phyloP scores from a whole-genome alignment of 2,329 filamentous ascomycete species.

The Bipolaris gigantea region DNA sequence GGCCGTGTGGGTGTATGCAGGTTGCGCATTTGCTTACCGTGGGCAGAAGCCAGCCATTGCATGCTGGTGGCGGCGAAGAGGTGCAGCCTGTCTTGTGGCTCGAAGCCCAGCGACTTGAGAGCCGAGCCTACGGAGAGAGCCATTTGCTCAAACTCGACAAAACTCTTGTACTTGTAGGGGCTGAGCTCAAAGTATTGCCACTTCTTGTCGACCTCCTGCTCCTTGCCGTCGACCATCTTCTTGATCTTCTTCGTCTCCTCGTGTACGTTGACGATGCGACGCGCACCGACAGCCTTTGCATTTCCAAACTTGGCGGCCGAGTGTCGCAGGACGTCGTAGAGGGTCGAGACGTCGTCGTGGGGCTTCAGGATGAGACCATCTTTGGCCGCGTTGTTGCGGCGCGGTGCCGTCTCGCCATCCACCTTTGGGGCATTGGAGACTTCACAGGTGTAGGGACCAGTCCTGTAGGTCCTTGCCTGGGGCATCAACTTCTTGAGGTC shows the following conservation, averaged over 20 bases:
- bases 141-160: conserved; percentile 74
- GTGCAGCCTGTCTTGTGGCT: conserved; percentile 69
- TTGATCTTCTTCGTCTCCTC: conserved; percentile 85
- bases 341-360: conserved; percentile 70
- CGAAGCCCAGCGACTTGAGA: conserved; percentile 72
- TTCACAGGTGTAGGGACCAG: conserved; percentile 75
- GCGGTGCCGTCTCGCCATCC: conserved; percentile 81
- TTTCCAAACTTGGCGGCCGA: conserved; percentile 62
- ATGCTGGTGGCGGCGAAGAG: conserved; percentile 80
- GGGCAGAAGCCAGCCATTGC: conserved; percentile 82
- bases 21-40: conserved; percentile 53
- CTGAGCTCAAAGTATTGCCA: conserved; percentile 90
- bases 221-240: conserved; percentile 81
- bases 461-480: conserved; percentile 57
- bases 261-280: conserved; percentile 75
- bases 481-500: conserved; percentile 54
- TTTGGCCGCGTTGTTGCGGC: conserved; percentile 71
- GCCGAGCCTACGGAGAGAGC: conserved; percentile 71
- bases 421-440: conserved; percentile 67
- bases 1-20: background rate
- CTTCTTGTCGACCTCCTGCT: conserved; percentile 81
- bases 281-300: conserved; percentile 62
- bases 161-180: conserved; percentile 74
- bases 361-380: conserved; percentile 69
- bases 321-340: conserved; percentile 76